phyloP scores from a whole-genome alignment of 2,329 filamentous ascomycete genomes.

The Hypoxylon sp. region DNA sequence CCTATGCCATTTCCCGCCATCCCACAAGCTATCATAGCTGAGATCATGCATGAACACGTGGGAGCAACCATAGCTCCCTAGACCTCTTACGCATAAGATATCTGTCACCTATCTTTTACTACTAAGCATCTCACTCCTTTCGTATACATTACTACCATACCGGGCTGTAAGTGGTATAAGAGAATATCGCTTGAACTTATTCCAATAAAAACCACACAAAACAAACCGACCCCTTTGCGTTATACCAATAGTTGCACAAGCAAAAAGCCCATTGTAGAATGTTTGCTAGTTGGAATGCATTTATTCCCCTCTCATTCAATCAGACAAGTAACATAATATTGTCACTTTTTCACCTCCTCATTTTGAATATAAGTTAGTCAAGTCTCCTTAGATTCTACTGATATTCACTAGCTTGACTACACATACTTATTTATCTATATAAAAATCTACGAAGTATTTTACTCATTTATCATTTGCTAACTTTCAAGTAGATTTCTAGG shows the following conservation, averaged over 20 bases:
- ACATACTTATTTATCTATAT: no score
- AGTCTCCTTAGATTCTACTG: no score
- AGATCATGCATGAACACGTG: conserved; percentile 26
- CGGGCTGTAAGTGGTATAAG: no score
- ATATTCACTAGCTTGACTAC: no score
- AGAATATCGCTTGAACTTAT: no score
- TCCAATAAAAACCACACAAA: no score
- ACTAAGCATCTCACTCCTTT: neutral
- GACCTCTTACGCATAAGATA: conserved; percentile 1
- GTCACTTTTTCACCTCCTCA: conserved; percentile 10
- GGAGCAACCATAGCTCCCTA: conserved; percentile 2
- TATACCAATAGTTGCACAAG: conserved; percentile 10
- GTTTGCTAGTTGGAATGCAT: no score
- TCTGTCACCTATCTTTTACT: conserved; percentile 6
- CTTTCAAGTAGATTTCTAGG: conserved; percentile 29
- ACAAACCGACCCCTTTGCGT: conserved; percentile 9
- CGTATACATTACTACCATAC: no score
- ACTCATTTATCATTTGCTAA: conserved; percentile 38
- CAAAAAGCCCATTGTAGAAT: neutral
- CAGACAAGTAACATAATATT: no score
- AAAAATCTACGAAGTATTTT: no score
- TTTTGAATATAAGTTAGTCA: no score
- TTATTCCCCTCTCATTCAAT: no score
- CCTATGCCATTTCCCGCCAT: conserved; percentile 13
- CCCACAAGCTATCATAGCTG: conserved; percentile 2